Evolutionary conservation across 1,284 basidiomycete species (phyloP).

Genomic region (Ceratobasidium sp.): DNA sequence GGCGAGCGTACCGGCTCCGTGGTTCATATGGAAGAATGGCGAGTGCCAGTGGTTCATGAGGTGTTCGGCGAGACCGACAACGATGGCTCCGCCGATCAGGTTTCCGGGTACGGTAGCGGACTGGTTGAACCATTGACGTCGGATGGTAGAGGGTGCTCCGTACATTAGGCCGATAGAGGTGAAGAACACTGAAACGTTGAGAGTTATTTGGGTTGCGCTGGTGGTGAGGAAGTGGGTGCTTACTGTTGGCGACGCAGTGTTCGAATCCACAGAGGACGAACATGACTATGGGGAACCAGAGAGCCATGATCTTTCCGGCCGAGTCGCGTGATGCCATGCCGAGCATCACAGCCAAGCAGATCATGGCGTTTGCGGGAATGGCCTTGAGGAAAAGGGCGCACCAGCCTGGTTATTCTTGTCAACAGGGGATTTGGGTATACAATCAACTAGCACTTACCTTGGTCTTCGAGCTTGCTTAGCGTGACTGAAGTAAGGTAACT

Average conservation of each 20-base stretch:
- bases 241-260: constrained; percentile 50
- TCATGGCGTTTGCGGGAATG: constrained; percentile 50
- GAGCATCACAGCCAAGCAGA: constrained; percentile 50
- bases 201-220: too few relatives aligned
- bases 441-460: not conserved
- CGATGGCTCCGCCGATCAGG: constrained; percentile 50
- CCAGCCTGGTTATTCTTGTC: constrained; percentile 46
- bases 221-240: not conserved
- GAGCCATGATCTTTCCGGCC: constrained; percentile 51
- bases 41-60: constrained; percentile 51
- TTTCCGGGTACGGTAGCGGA: constrained; percentile 50
- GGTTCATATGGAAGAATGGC: constrained; percentile 23
- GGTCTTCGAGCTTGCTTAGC: constrained; percentile 26
- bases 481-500: constrained; percentile 11
- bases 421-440: not conserved
- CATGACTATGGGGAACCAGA: constrained; percentile 50
- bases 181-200: constrained; percentile 49
- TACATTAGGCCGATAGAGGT: constrained; percentile 50
- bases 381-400: constrained; percentile 50
- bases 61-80: constrained; percentile 49
- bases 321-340: constrained; percentile 49
- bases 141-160: constrained; percentile 49
- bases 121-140: constrained; percentile 51
- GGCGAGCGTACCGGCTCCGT: constrained; percentile 43
- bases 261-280: constrained; percentile 48